phyloP scores from a whole-genome alignment of 75 land plant genomes.

The Pseudotsuga menziesii region DNA sequence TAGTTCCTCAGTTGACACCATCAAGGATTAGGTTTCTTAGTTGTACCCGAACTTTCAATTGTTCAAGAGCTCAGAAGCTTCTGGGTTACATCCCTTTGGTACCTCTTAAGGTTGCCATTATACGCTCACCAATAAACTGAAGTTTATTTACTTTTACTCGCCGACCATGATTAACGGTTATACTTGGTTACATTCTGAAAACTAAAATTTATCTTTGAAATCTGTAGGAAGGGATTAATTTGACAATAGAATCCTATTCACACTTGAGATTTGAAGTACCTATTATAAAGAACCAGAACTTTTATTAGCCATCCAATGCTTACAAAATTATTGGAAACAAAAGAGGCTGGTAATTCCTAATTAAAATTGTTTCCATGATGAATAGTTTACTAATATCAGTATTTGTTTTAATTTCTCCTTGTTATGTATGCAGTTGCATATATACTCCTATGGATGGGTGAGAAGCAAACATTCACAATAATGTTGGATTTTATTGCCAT shows the following conservation, averaged over 20 bases:
- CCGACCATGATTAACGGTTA: no score
- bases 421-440: slow-evolving; percentile 61
- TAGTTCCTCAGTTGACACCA: slow-evolving; percentile 67
- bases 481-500: slow-evolving; percentile 31
- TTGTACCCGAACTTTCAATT: slow-evolving; percentile 70
- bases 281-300: slow-evolving; percentile 11
- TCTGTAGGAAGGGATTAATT: slow-evolving; percentile 67
- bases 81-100: slow-evolving; percentile 78
- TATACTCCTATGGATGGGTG: slow-evolving; percentile 75
- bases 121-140: no score
- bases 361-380: no score
- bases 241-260: slow-evolving; percentile 70
- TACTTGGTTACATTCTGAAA: no score
- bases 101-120: slow-evolving; percentile 54
- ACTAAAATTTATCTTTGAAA: no score
- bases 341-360: slow-evolving; percentile 28
- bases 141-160: no score
- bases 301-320: slow-evolving; percentile 54
- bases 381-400: no score
- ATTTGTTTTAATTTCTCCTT: no score
- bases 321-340: slow-evolving; percentile 51
- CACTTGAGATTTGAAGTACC: slow-evolving; percentile 52
- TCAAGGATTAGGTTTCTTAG: slow-evolving; percentile 72
- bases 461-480: slow-evolving; percentile 38
- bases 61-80: slow-evolving; percentile 66